Base-by-base conservation (phyloP, 805 yeast species). In the Wickerhamomyces ciferrii region DNA sequence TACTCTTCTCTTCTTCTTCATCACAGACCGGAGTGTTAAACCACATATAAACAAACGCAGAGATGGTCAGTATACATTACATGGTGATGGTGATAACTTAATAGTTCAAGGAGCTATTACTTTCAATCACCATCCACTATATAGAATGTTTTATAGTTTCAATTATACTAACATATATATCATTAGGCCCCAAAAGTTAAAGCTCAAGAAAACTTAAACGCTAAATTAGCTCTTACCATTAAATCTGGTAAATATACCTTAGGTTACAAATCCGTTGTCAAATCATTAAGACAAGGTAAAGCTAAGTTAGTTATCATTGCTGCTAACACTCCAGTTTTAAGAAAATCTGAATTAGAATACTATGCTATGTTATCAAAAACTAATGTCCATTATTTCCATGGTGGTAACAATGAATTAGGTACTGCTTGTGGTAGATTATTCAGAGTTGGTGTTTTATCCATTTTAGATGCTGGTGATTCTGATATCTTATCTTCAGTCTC, bases 331-430 rank as follows among this genome's bases (percentile, higher is more conserved):
- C 99, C 99, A 79, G 96, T 92, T 68, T 87, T 94, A 76, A 92
- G 98, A 86, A 92, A 94, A 83, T 89, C 98, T 65, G 99, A 94
- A 85, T 84, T 94, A 75, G 99, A 94, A 84, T 94, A 94, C 86
- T 94, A 94, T 89, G 97, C 98, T 70, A 92, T 94, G 99, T 86
- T 94, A 75, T 87, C 98, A 74, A 92, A 91, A 88, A 87, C 97
- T 73, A 82, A 81, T 70, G 79, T 76, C 58, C 91, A 92, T 94
- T 95, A 91, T 91, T 94, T 91, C 96, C 94, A 85, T 78, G 98
- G 97, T 83, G 96, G 96, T 76, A 92, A 92, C 97, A 92, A 92
- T 80, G 98, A 92, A 81, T 88, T 92, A 71, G 98, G 97, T 83
- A 94, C 99, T 67, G 96, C 97, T 66, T 92, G 97, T 80, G 99